Base-by-base conservation (phyloP, 768 basidiomycete genomes). In the Imleria badia region DNA sequence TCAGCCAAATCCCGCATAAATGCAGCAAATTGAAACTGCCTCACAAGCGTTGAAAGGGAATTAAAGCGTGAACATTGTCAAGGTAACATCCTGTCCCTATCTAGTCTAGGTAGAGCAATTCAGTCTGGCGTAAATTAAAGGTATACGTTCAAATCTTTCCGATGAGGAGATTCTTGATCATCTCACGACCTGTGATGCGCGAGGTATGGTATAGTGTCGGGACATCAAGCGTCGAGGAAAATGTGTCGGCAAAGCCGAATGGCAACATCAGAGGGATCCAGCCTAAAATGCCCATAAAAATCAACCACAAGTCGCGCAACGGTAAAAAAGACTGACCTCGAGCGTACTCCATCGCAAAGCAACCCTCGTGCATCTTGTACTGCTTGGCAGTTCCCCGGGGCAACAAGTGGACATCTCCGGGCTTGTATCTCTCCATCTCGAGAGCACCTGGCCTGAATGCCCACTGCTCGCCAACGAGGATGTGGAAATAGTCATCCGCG, bases 181-280 rank as follows among this genome's bases (percentile, higher is more conserved):
- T 97, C 75, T 97, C 94, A 56, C 92, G 78, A 6, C 72, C 94
- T 0, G 93, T 91, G 56, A 96, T 80, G 30, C 83, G 74, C 9
- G 79, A 74, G 0, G 94, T 98, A 61, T 86, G 77, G 68, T 86
- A 94, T 48, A 97, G 72, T 1, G 94, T 91, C 15, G 81, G 81
- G 53, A 92, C 60, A 73, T 99, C 96, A 19, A 98, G 82, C 3
- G 96, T 98, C 15, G 96, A 98, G 14, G 86, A 82, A 46, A 98
- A 62, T 5, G 77, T 78, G 71, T 99, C 97, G 29, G 87, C 86
- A 52, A 94, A 80, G 1, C 97, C 97, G 63, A 99, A 98, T 0
- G 94, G 94, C 56, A 98, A 69, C 96, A 98, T 98, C 42, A 87
- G 75, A 1, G 97, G 96, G 62, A 99, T 98, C 94, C 96, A 98